Conservation (phyloP, 495 filamentous ascomycete genomes). For the Hypoxylon perforatum region DNA sequence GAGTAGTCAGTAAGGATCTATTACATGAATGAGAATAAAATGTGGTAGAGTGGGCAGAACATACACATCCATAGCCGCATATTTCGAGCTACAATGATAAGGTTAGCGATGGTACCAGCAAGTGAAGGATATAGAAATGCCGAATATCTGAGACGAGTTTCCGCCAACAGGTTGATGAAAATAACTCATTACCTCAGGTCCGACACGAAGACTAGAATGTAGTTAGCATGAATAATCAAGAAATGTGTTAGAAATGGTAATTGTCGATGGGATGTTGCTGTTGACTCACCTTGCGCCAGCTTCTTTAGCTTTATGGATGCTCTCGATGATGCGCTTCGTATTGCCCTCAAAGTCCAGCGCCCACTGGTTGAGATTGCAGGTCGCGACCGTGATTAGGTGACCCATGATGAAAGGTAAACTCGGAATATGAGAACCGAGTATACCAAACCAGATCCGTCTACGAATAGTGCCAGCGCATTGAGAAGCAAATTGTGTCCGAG, state of each 20-base stretch:
- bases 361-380: conserved; percentile 69
- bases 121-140: neutral
- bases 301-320: conserved; percentile 76
- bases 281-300: conserved; percentile 64
- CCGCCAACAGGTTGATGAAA: neutral
- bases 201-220: conserved; percentile 66
- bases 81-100: conserved; percentile 50
- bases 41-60: too few relatives aligned
- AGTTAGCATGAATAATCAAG: too few relatives aligned
- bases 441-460: too few relatives aligned
- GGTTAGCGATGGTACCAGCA: conserved; percentile 3
- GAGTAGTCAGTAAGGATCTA: too few relatives aligned
- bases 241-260: too few relatives aligned
- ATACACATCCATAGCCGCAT: conserved; percentile 70
- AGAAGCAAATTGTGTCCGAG: too few relatives aligned
- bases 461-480: too few relatives aligned
- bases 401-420: conserved; percentile 29
- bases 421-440: too few relatives aligned
- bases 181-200: conserved; percentile 59
- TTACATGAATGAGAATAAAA: too few relatives aligned
- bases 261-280: too few relatives aligned
- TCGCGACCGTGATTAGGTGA: conserved; percentile 56
- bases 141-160: neutral
- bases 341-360: conserved; percentile 86
- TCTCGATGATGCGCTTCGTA: conserved; percentile 76